A percentile compares a stretch with the other conserved stretches of the same genome.
Conservation (phyloP, 2,329 filamentous ascomycete genomes). For the Claviceps sp. region DNA sequence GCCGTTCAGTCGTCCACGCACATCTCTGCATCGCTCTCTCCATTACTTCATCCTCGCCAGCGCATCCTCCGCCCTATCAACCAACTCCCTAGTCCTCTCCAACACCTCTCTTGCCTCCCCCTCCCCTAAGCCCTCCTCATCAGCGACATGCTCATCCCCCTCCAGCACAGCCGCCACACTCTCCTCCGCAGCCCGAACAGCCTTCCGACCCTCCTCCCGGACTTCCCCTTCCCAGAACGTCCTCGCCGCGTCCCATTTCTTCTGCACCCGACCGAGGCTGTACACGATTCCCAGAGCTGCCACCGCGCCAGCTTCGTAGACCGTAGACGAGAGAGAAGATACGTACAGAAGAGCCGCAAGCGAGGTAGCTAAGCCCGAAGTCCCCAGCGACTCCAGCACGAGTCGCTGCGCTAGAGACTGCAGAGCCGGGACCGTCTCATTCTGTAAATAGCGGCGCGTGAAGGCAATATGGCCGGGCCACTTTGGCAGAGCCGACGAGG, state of each 20-base stretch:
- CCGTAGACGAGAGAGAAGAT: slow-evolving; percentile 35
- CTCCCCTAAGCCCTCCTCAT: slow-evolving; percentile 6
- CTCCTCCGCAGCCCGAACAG: slow-evolving; percentile 41
- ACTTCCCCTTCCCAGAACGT: slow-evolving; percentile 52
- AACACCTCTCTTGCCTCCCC: slow-evolving; percentile 19
- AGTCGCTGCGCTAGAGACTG: slow-evolving; percentile 62
- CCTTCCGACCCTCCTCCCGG: slow-evolving; percentile 52
- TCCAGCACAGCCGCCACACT: slow-evolving; percentile 36
- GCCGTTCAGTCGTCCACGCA: too few relatives aligned
- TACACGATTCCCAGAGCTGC: slow-evolving; percentile 47
- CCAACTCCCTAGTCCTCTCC: slow-evolving; percentile 28
- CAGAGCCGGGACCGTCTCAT: slow-evolving; percentile 55
- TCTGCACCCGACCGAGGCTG: slow-evolving; percentile 46
- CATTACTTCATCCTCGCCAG: slow-evolving; percentile 32
- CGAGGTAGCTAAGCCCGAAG: slow-evolving; percentile 47
- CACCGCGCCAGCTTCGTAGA: slow-evolving; percentile 50
- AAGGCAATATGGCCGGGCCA: slow-evolving; percentile 68
- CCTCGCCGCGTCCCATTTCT: slow-evolving; percentile 47
- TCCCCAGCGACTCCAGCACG: slow-evolving; percentile 62
- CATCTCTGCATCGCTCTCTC: too few relatives aligned
- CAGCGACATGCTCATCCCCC: slow-evolving; percentile 8
- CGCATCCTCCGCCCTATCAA: slow-evolving; percentile 36
- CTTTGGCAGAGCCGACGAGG: slow-evolving; percentile 21
- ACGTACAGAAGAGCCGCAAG: slow-evolving; percentile 44
- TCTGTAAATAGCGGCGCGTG: slow-evolving; percentile 52